Evolutionary conservation across 2,329 filamentous ascomycete genomes (phyloP), one percentile per base, ranked within the genome.

Genomic region (Tothia fuscella): DNA sequence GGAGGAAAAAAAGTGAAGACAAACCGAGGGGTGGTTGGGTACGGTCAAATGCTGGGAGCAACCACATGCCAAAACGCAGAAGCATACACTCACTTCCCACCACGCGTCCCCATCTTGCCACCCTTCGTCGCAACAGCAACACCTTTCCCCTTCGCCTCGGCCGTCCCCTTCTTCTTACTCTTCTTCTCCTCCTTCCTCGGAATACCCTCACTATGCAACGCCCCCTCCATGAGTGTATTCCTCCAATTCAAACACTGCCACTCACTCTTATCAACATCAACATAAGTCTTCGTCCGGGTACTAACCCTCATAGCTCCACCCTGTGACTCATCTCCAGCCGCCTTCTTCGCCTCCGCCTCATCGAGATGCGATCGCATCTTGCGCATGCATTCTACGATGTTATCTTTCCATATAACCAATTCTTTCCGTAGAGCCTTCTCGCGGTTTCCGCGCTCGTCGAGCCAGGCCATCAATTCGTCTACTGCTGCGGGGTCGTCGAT

Each of bases 391-490:
- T 73, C 71, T 19, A 72, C 66, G 48, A 95, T 93, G 52, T 77
- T 76, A 30, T 88, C 79, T 38, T 78, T 79, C 64, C 81, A 93
- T 16, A 70, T 64, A 38, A 80, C 66, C 3, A 98, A 71, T 58
- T 96, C 89, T 61, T 95, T 96, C 46, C 82, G 77, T 38, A 98
- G 69, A 56, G 86, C 88, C 48, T 82, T 65, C 62, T 98, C 91
- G 48, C 93, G 87, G 49, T 81, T 71, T 1, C 91, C 91, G 13
- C 85, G 81, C 10, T 80, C 74, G 54, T 98, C 89, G 4, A 98
- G 72, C 88, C 91, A 98, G 40, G 74, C 73, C 47, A 96, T 76
- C 14, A 98, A 71, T 40, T 73, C 74, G 47, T 91, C 83, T 4
- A 98, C 63, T 28, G 83, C 73, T 37, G 81, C 76, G 0, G 84